These are phyloP conservation scores for Seiridium cupressi DNA, from an alignment of 2,329 filamentous ascomycete genomes.

Conservation along the genomic window DNA sequence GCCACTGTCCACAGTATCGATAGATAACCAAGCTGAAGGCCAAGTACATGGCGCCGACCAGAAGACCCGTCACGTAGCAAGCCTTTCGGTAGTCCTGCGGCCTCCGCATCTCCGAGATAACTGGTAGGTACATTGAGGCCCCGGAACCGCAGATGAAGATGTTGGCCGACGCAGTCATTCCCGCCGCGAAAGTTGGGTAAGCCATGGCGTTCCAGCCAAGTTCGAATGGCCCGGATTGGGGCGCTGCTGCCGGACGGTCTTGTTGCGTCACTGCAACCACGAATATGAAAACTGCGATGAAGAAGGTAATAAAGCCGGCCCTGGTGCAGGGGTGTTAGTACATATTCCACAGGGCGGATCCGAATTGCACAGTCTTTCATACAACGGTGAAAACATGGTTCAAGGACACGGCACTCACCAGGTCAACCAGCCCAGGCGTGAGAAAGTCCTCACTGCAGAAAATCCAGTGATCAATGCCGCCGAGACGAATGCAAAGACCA, in stretches of 20 bases:
- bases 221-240: slow-evolving; percentile 51
- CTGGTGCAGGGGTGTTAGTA: background rate
- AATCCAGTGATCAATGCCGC: slow-evolving; percentile 20
- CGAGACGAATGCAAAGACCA: slow-evolving; percentile 22
- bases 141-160: slow-evolving; percentile 55
- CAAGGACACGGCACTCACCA: slow-evolving; percentile 26
- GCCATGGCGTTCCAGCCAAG: slow-evolving; percentile 51
- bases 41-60: slow-evolving; percentile 26
- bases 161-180: slow-evolving; percentile 49
- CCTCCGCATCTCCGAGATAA: slow-evolving; percentile 57
- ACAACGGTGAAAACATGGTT: background rate
- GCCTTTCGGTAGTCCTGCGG: slow-evolving; percentile 43
- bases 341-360: no score
- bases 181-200: slow-evolving; percentile 51
- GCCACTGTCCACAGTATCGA: slow-evolving; percentile 24
- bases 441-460: slow-evolving; percentile 18
- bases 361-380: no score
- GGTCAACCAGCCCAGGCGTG: slow-evolving; percentile 22
- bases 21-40: slow-evolving; percentile 28
- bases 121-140: slow-evolving; percentile 51
- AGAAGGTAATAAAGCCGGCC: slow-evolving; percentile 44
- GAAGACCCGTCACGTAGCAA: slow-evolving; percentile 17
- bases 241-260: slow-evolving; percentile 54
- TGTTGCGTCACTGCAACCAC: slow-evolving; percentile 40
- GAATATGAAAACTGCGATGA: slow-evolving; percentile 40